Percentiles rank a stretch among this genome's conserved stretches.
Conservation (phyloP, 441 rosid species). For the Raphanus hybrid region DNA sequence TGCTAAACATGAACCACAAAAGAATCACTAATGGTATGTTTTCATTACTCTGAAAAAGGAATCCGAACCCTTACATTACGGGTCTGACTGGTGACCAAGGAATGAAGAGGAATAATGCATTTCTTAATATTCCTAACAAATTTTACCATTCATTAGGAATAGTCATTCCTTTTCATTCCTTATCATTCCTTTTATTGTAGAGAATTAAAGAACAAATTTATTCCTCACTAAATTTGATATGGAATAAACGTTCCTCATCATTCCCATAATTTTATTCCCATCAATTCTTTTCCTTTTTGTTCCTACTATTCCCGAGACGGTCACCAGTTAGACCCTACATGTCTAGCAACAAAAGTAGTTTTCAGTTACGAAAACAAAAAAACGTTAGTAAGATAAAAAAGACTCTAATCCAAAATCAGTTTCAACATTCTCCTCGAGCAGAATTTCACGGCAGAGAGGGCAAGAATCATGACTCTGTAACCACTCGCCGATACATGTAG, state of each 20-base stretch:
- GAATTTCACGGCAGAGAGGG: background rate
- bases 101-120: too few relatives aligned
- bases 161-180: too few relatives aligned
- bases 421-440: background rate
- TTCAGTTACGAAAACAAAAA: background rate
- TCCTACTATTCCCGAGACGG: too few relatives aligned
- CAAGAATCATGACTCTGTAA: background rate
- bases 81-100: background rate
- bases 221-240: too few relatives aligned
- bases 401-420: background rate
- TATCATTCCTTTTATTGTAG: too few relatives aligned
- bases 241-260: too few relatives aligned
- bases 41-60: constrained; percentile 34
- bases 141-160: too few relatives aligned
- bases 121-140: too few relatives aligned
- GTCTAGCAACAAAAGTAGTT: background rate
- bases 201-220: too few relatives aligned
- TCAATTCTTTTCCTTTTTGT: too few relatives aligned
- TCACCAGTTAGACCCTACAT: too few relatives aligned
- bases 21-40: background rate
- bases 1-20: background rate
- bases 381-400: background rate
- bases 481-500: constrained; percentile 5
- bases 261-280: too few relatives aligned
- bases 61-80: constrained; percentile 9